Percentiles rank a stretch among this genome's conserved stretches.
These are phyloP conservation scores for Sclerotinia minor DNA, from an alignment of 2,329 filamentous ascomycete species.

Conservation along the genomic window DNA sequence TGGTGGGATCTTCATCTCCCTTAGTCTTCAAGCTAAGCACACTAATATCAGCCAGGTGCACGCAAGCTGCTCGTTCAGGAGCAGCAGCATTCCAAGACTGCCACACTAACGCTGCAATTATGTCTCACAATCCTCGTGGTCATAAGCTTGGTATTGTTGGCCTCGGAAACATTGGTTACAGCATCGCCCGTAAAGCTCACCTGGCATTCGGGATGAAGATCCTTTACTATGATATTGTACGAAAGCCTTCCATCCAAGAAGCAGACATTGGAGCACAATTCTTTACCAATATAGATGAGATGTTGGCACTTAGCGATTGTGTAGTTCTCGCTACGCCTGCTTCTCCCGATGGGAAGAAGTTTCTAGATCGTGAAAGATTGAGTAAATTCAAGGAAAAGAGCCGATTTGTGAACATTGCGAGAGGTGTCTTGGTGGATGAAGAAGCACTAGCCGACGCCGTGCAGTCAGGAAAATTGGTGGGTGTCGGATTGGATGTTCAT, in stretches of 20 bases:
- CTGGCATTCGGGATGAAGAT: conserved; percentile 67
- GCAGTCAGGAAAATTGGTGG: conserved; percentile 50
- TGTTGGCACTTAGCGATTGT: conserved; percentile 58
- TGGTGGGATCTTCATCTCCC: conserved; percentile 48
- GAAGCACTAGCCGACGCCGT: conserved; percentile 61
- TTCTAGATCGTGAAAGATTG: conserved; percentile 54
- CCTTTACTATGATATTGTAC: conserved; percentile 59
- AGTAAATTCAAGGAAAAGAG: conserved; percentile 54
- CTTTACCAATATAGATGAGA: conserved; percentile 51
- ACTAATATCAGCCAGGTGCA: conserved; percentile 31
- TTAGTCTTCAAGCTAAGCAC: no score
- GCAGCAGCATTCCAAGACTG: conserved; percentile 53
- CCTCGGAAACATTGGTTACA: conserved; percentile 64
- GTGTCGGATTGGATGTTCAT: conserved; percentile 65
- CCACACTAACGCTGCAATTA: conserved; percentile 58
- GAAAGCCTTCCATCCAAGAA: conserved; percentile 43
- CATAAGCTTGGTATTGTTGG: conserved; percentile 67
- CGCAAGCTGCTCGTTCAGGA: conserved; percentile 34
- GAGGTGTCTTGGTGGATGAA: conserved; percentile 65
- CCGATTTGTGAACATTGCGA: conserved; percentile 65
- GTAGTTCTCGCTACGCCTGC: conserved; percentile 62
- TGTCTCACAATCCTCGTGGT: conserved; percentile 63
- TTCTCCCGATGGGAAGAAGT: conserved; percentile 46
- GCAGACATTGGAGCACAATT: conserved; percentile 53
- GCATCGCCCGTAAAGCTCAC: conserved; percentile 59